These are phyloP conservation scores for Ceratocystis harringtonii DNA, from an alignment of 2,329 filamentous ascomycete genomes.

Conservation along the genomic window DNA sequence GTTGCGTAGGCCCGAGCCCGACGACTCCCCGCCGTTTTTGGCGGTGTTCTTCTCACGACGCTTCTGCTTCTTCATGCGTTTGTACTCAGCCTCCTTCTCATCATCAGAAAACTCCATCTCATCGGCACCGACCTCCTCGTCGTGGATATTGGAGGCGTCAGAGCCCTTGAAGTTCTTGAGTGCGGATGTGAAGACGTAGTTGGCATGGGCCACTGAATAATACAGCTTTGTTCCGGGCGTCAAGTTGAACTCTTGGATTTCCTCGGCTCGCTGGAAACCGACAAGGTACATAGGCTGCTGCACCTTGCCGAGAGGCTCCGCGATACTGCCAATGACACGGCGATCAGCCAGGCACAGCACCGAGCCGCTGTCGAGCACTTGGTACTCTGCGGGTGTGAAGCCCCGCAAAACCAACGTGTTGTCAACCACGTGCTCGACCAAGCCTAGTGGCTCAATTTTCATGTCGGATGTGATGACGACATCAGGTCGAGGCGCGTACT, in stretches of 20 bases:
- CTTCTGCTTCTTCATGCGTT: constrained; percentile 52
- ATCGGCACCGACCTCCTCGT: constrained; percentile 74
- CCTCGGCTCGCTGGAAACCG: constrained; percentile 52
- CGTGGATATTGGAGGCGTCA: constrained; percentile 87
- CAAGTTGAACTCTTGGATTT: constrained; percentile 53
- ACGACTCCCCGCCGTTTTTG: constrained; percentile 21
- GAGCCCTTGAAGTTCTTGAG: constrained; percentile 70
- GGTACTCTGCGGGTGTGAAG: constrained; percentile 62
- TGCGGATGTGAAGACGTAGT: constrained; percentile 73
- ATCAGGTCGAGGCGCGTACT: constrained; percentile 56
- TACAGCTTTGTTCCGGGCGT: constrained; percentile 53
- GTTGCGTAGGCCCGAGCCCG: constrained; percentile 23
- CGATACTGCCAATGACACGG: constrained; percentile 63
- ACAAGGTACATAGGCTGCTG: constrained; percentile 77
- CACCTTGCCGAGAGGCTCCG: constrained; percentile 74
- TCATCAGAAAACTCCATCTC: constrained; percentile 96
- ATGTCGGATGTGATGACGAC: constrained; percentile 63
- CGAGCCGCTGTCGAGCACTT: constrained; percentile 71
- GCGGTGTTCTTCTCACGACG: constrained; percentile 32
- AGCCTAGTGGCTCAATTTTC: constrained; percentile 60
- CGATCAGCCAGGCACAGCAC: constrained; percentile 66
- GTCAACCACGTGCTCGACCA: constrained; percentile 62
- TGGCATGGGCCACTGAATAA: constrained; percentile 65
- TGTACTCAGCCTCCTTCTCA: constrained; percentile 78
- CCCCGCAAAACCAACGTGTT: constrained; percentile 67